Base-by-base conservation (phyloP, 495 filamentous ascomycete species). In the Trichoderma virens region DNA sequence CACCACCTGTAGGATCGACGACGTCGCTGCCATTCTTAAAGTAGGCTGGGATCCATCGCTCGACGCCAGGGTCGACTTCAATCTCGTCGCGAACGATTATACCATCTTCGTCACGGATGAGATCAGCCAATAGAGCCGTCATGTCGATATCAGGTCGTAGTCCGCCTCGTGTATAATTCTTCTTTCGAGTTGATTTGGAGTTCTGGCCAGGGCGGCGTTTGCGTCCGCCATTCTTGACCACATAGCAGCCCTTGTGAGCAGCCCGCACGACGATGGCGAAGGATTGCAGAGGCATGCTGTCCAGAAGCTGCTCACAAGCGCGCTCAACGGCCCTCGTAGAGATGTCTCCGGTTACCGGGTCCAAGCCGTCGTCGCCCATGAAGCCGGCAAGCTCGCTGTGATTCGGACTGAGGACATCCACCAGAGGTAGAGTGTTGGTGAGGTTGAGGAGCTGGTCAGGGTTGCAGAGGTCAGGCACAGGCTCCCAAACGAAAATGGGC, bases 1-100 rank as follows among this genome's bases (percentile, higher is more conserved):
- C 94, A 25, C 93, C 94, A n/a, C 94, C 94, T 0, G 94, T 98
- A 0, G 93, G 93, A 74, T 98, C 94, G 18, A 95, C 77, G 8
- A 98, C 91, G 61, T 80, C 82, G 4, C 18, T 30, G 14, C 43
- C 2, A 45, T 62, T 23, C 43, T 69, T 60, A 62, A 83, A 80
- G 66, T 80, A 85, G 0, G 85, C 78, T 11, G 85, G 83, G 23
- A 87, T 65, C 84, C 84, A 86, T 38, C 71, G 74, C 72, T 82
- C 81, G 7, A 83, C 64, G n/a, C 82, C 82, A 0, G 79, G 76
- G 62, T 83, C 81, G 45, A 82, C 75, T 60, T 78, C 78, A 61
- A 91, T 81, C 66, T 89, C 86, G 62, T 80, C 82, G 20, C 80
- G 69, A 41, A 85, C 83, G 13, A 87, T 76, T 30, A 76, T 74